Conservation (phyloP, 108 stramenopile species). For the Cylindrotheca closterium region DNA sequence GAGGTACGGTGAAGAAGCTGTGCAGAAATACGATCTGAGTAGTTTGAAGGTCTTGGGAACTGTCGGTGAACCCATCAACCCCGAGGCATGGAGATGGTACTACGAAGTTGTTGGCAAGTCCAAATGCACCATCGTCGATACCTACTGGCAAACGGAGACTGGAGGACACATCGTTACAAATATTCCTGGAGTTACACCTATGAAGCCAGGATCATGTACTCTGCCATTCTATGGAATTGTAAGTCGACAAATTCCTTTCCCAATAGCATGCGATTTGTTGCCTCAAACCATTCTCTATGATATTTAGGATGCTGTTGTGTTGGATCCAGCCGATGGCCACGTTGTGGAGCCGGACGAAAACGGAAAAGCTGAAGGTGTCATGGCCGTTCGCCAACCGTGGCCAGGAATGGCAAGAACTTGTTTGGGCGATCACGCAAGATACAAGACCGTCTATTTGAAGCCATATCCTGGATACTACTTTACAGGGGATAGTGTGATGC, state of each 20-base stretch:
- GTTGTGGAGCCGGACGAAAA: slow-evolving; percentile 43
- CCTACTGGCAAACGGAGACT: slow-evolving; percentile 99
- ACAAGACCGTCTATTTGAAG: slow-evolving; percentile 88
- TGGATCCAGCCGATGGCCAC: slow-evolving; percentile 25
- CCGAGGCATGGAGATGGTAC: slow-evolving; percentile 99
- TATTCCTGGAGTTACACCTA: slow-evolving; percentile 91
- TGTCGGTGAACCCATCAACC: slow-evolving; percentile 99
- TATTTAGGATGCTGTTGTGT: slow-evolving; percentile 19
- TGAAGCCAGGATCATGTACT: slow-evolving; percentile 95
- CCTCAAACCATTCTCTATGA: slow-evolving; percentile 35
- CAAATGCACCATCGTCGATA: slow-evolving; percentile 93
- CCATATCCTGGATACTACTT: slow-evolving; percentile 98
- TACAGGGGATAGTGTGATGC: slow-evolving; percentile 92
- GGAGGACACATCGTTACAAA: slow-evolving; percentile 97
- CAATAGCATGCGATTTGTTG: slow-evolving; percentile 82
- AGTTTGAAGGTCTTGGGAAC: slow-evolving; percentile 88
- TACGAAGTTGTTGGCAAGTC: slow-evolving; percentile 89
- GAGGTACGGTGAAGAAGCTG: slow-evolving; percentile 86
- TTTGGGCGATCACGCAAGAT: slow-evolving; percentile 93
- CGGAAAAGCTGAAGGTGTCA: slow-evolving; percentile 80
- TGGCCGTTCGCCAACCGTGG: slow-evolving; percentile 93
- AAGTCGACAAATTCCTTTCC: slow-evolving; percentile 57
- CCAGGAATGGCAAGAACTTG: slow-evolving; percentile 96
- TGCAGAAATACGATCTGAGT: slow-evolving; percentile 84
- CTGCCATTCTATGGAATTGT: slow-evolving; percentile 92